Evolutionary conservation across 2,329 filamentous ascomycete genomes (phyloP), one percentile per base, ranked within the genome.

Genomic region (Stenocarpella maydis): DNA sequence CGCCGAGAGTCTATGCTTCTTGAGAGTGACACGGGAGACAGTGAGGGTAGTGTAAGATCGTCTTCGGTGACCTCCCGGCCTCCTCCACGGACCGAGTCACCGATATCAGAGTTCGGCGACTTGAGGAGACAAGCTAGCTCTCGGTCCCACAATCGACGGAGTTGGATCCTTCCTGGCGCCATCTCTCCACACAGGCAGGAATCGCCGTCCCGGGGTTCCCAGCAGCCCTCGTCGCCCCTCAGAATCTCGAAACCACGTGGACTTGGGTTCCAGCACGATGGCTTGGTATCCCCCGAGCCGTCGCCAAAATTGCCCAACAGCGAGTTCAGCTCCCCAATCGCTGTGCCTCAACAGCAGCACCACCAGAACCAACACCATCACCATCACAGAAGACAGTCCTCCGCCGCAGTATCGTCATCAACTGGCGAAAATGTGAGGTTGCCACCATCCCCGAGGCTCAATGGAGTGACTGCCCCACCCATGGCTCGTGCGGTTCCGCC

Each of bases 401-500:
- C 96, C 12, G 92, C 94, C 19, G 92, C 93, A 34, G 92, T 95
- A 37, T 97, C 94, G 2, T 68, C 77, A 21, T 77, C 74, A 0
- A 74, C 75, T 0, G 77, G 77, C 76, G 87, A 89, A 41, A 83
- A 71, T 41, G 88, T 88, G 76, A 87, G 89, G 73, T 90, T 90
- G 19, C 94, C 95, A 0, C 86, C 92, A 1, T 99, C 96, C 6
- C 96, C 96, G 7, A 90, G 94, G 28, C 80, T 98, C 63, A 89
- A 87, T 58, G 91, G 93, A 3, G 91, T 92, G 24, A 91, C 88
- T 69, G 88, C 90, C 47, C 92, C 95, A 37, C 92, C 92, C 1
- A 94, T 97, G 78, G 93, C 94, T 60, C 91, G 94, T 69, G 94
- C 95, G 37, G 91, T 95, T 1, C 93, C 96, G 3, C 94, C 95